Evolutionary conservation across 176 grass and related monocot genomes (phyloP), one percentile per base, ranked within the genome.

Genomic region (Elymus sibiricus): DNA sequence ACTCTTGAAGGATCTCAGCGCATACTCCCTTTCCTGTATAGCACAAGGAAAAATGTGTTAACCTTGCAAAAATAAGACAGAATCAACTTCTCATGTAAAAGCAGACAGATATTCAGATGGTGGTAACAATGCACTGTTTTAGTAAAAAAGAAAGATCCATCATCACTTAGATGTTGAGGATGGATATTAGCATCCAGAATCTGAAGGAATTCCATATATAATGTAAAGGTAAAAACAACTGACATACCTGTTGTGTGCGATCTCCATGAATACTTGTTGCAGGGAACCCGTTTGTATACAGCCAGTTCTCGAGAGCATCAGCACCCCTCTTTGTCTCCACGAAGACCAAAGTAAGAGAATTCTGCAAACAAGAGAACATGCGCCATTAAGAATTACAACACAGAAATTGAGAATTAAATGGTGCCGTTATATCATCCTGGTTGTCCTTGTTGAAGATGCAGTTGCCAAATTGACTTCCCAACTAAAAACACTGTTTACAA

Each of bases 191-290:
- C 7, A 0, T 56, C 19, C 0, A 56, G 19, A 8, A 22, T 21
- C 5, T 3, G 21, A 21, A 6, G 53, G 19, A 22, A 2, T 61
- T n/a, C 40, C 69, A 74, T n/a, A 74, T n/a, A 79, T 39, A 79
- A 56, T 49, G 2, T 38, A 60, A 64, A 74, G 12, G 15, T 76
- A 75, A 22, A 17, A 1, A 55, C 16, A 83, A 35, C 37, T 73
- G 42, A 0, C 37, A 13, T 77, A 95, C 95, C 89, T 98, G 95
- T 55, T 98, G 95, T 43, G 93, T 83, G 39, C 95, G 82, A 86
- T 98, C 95, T 21, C 95, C 95, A 71, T 98, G 95, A 90, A 98
- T 98, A 78, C 93, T 95, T 81, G 95, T 94, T 76, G 95, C 95
- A 83, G 95, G 95, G 60, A 98, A 98, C 7, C 89, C 91, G 2